Evolutionary conservation across 805 yeast species (phyloP), one percentile per base, ranked within the genome.

Genomic region (Peterozyma toletana): DNA sequence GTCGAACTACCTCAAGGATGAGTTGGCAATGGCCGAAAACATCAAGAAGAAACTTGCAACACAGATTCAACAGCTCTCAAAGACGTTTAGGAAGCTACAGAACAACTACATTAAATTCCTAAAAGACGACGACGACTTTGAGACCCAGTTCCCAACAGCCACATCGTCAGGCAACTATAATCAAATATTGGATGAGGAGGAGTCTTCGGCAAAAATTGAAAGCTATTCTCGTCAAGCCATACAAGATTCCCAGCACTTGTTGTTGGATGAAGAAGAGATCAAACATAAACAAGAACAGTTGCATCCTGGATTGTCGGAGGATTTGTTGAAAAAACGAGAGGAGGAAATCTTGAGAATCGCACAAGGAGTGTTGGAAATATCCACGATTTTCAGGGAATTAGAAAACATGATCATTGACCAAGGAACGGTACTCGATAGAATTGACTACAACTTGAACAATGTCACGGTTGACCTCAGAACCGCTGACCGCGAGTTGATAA

Each of bases 371-470:
- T 67, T 91, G 35, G 99, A 93, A 59, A 86, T 93, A 1, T 85
- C 95, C 30, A 87, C 91, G 1, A 91, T 93, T 38, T 93, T 93
- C 68, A 84, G 85, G 58, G 98, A 93, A 56, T 77, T 93, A 76
- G 97, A 95, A 56, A 78, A 80, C 34, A 71, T 93, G 73, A 86
- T 93, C 37, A 84, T 93, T 44, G 98, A 93, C 56, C 99, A 93
- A 63, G 99, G 99, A 1, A 87, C 96, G 0, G 74, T 93, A 37
- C 70, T 93, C 47, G 99, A 93, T 63, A 70, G 97, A 52, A 91
- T 93, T 45, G 99, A 91, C 62, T 93, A 91, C 60, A 93, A 93
- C 58, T 66, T 93, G 47, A 84, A 83, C 48, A 80, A 80, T 47
- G 83, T 96, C n/a, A 83, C 78, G 2, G 77, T 77, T 33, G 84